Base-by-base conservation (phyloP, 2,329 filamentous ascomycete species). In the Huntiella decipiens region DNA sequence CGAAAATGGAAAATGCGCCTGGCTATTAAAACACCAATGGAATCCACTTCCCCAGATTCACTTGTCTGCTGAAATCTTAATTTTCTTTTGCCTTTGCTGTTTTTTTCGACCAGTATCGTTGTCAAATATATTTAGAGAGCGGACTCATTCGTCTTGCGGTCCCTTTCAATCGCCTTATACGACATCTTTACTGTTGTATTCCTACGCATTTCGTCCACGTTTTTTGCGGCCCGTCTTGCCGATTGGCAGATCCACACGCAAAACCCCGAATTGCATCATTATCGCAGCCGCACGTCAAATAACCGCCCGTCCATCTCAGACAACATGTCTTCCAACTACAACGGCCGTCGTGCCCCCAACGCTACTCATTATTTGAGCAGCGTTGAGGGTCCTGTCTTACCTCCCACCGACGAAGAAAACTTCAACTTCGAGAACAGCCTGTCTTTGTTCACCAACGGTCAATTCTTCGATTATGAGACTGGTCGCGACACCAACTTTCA, bases 341-440 rank as follows among this genome's bases (percentile, higher is more conserved):
- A 72, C 62, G 79, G 78, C 57, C 80, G 84, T 51, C 77, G 81
- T 58, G 82, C 74, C 55, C 80, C 83, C 57, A 93, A 93, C 61
- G 82, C 94, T 63, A 86, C 85, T 57, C 80, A 86, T 58, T 93
- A 91, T 66, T 71, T 95, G 53, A 80, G 83, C 56, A 81, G 87
- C 54, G 70, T 95, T 56, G 94, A 94, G 66, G 74, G 77, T 54
- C 73, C 80, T 45, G 68, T 79, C 51, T 71, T 67, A 44, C 54
- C 54, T 48, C 55, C 67, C 17, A 58, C 71, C 22, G 58, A 60
- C 45, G 70, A 78, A 50, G 74, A 80, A 45, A 62, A 67, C 44
- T 71, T 78, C 60, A 71, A 71, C 54, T 66, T 81, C 52, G 78
- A 83, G 54, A 75, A 80, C 50, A 79, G 86, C 52, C 66, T 88